A percentile compares a stretch with the other conserved stretches of the same genome.
Conservation (phyloP, 2,329 filamentous ascomycete genomes). For the Scedosporium boydii region DNA sequence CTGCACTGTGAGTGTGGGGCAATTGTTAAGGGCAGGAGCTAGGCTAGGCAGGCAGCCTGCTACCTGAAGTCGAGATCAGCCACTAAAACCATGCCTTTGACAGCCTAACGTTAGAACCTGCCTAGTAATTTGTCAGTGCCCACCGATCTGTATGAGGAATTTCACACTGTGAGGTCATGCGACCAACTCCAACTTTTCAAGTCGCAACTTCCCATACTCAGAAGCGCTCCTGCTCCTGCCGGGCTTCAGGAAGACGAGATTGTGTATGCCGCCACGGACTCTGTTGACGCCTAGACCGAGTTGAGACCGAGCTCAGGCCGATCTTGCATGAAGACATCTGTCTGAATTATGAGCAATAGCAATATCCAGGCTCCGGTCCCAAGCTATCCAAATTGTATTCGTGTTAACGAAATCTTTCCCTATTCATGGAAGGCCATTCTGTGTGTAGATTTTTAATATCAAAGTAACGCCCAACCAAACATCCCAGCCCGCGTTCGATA, state of each 20-base stretch:
- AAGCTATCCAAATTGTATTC: too few relatives aligned
- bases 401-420: too few relatives aligned
- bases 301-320: background rate
- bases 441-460: too few relatives aligned
- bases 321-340: background rate
- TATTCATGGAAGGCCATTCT: too few relatives aligned
- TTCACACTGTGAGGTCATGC: slow-evolving; percentile 8
- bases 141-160: background rate
- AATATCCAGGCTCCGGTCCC: too few relatives aligned
- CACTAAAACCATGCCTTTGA: too few relatives aligned
- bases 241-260: background rate
- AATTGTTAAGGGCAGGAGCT: background rate
- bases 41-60: background rate
- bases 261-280: background rate
- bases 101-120: too few relatives aligned
- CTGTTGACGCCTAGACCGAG: background rate
- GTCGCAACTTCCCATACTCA: background rate
- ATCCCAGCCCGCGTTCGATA: too few relatives aligned
- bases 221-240: background rate
- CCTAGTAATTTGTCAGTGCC: background rate
- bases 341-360: background rate
- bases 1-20: slow-evolving; percentile 1
- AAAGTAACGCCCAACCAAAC: too few relatives aligned
- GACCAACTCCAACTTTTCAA: slow-evolving; percentile 3
- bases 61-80: background rate